A percentile compares a stretch with the other conserved stretches of the same genome.
phyloP scores from a whole-genome alignment of 192 early-diverging fungal species.

The Funneliformis geosporum region DNA sequence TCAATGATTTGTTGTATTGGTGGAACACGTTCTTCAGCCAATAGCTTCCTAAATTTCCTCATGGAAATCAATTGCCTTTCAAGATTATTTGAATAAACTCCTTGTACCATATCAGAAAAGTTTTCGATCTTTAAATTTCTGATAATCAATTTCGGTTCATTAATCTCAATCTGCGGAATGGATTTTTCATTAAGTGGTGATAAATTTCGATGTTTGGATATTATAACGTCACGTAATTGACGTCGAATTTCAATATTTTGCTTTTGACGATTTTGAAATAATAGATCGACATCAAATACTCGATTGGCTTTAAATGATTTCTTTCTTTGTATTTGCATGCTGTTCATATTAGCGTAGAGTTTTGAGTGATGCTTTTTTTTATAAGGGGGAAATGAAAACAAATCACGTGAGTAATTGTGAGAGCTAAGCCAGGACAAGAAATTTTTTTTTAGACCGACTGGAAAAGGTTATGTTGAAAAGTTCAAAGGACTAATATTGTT shows the following conservation, averaged over 20 bases:
- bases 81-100: conserved; percentile 44
- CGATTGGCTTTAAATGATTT: conserved; percentile 69
- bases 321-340: conserved; percentile 28
- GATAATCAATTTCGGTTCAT: neutral
- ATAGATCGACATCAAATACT: conserved; percentile 47
- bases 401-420: too few species aligned
- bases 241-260: conserved; percentile 51
- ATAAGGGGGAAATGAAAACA: too few species aligned
- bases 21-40: conserved; percentile 52
- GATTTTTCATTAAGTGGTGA: neutral
- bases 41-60: conserved; percentile 49
- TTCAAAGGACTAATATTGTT: too few species aligned
- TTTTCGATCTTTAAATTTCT: conserved; percentile 31
- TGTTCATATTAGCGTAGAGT: neutral
- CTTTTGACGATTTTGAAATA: conserved; percentile 49
- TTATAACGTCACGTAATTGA: conserved; percentile 48
- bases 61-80: conserved; percentile 49
- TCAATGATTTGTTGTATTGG: conserved; percentile 55
- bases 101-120: conserved; percentile 35
- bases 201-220: conserved; percentile 54
- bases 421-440: too few species aligned
- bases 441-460: too few species aligned
- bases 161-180: neutral
- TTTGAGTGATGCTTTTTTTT: too few species aligned
- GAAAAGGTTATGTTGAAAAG: too few species aligned